A percentile compares a stretch with the other conserved stretches of the same genome.
These are phyloP conservation scores for Fusarium domesticum DNA, from an alignment of 2,329 filamentous ascomycete species.

Conservation along the genomic window DNA sequence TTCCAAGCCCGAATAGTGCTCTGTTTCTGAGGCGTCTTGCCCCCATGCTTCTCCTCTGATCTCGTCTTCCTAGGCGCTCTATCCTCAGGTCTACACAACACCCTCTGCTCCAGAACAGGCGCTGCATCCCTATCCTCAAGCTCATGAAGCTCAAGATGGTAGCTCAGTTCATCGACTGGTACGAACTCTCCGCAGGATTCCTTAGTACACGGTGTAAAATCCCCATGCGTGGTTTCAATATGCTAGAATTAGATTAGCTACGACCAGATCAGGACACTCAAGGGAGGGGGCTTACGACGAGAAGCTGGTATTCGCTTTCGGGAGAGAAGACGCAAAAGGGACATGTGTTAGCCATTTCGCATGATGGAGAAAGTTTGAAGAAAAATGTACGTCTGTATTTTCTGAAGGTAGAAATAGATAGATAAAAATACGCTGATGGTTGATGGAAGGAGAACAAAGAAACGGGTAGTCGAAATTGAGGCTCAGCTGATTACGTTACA, in stretches of 20 bases:
- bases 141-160: slow-evolving; percentile 27
- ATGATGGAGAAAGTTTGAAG: too few species aligned
- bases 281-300: slow-evolving; percentile 31
- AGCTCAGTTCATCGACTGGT: slow-evolving; percentile 22
- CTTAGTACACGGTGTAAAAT: slow-evolving; percentile 18
- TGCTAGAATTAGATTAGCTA: slow-evolving; percentile 28
- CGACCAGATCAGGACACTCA: slow-evolving; percentile 3
- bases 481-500: too few species aligned
- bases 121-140: slow-evolving; percentile 22
- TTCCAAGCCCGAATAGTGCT: slow-evolving; percentile 24
- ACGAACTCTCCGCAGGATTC: slow-evolving; percentile 58
- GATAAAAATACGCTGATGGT: too few species aligned
- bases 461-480: too few species aligned
- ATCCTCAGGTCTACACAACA: slow-evolving; percentile 5
- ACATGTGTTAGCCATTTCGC: slow-evolving; percentile 11
- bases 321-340: slow-evolving; percentile 39
- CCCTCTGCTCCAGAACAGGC: slow-evolving; percentile 12
- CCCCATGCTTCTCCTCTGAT: slow-evolving; percentile 12
- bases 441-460: too few species aligned
- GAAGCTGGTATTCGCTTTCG: slow-evolving; percentile 33
- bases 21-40: slow-evolving; percentile 9
- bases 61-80: slow-evolving; percentile 3
- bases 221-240: slow-evolving; percentile 28
- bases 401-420: not conserved
- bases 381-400: too few species aligned